Conservation (phyloP, 768 basidiomycete species). For the Psilocybe subaeruginosa region DNA sequence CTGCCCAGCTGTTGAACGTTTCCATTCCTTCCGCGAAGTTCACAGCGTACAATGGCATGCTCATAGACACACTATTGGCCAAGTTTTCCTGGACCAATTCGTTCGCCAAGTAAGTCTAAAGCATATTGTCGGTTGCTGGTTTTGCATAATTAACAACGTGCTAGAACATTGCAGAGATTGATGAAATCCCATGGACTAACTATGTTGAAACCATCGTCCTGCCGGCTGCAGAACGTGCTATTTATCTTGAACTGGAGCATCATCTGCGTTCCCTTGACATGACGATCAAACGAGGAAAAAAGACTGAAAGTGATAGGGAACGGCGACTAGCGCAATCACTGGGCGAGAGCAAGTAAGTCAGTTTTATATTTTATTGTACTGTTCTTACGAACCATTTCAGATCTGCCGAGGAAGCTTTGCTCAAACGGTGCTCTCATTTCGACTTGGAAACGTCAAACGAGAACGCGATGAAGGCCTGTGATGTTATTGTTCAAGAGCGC, state of each 20-base stretch:
- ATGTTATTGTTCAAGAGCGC: slow-evolving; percentile 86
- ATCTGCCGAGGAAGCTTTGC: slow-evolving; percentile 87
- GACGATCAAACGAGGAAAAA: slow-evolving; percentile 65
- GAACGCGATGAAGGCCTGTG: slow-evolving; percentile 90
- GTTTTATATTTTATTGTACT: not conserved
- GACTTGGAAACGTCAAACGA: slow-evolving; percentile 74
- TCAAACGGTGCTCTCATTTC: slow-evolving; percentile 96
- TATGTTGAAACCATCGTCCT: slow-evolving; percentile 68
- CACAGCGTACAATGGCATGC: slow-evolving; percentile 93
- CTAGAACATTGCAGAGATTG: slow-evolving; percentile 94
- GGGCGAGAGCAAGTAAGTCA: slow-evolving; percentile 82
- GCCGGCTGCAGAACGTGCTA: slow-evolving; percentile 92
- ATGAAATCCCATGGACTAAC: slow-evolving; percentile 84
- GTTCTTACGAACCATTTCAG: slow-evolving; percentile 37
- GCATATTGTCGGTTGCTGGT: not conserved
- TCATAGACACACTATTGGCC: slow-evolving; percentile 82
- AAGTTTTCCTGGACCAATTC: slow-evolving; percentile 78
- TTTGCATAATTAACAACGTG: slow-evolving; percentile 11
- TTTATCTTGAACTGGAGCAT: slow-evolving; percentile 94
- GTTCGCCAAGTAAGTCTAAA: slow-evolving; percentile 73
- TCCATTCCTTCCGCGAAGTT: slow-evolving; percentile 96
- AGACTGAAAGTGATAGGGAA: slow-evolving; percentile 85
- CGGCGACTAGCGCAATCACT: slow-evolving; percentile 85
- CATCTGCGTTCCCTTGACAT: slow-evolving; percentile 91
- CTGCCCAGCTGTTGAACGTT: slow-evolving; percentile 77